Conservation (phyloP, 768 basidiomycete species). For the Panaeolus cyanescens region DNA sequence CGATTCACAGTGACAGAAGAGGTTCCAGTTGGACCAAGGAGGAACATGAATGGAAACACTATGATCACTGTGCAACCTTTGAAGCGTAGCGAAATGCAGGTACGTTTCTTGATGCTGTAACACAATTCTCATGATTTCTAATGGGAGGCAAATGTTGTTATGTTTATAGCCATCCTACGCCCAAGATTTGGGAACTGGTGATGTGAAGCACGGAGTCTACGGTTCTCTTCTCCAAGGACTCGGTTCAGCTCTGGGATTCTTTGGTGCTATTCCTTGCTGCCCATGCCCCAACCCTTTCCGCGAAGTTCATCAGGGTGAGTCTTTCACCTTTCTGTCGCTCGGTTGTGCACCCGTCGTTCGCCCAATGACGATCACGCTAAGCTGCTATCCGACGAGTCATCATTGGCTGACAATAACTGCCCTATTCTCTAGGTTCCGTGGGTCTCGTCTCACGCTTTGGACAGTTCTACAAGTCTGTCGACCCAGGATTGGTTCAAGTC, state of each 20-base stretch:
- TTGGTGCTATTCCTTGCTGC: slow-evolving; percentile 82
- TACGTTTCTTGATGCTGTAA: slow-evolving; percentile 23
- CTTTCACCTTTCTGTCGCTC: slow-evolving; percentile 1
- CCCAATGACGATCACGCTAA: neutral
- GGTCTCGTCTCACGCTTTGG: slow-evolving; percentile 93
- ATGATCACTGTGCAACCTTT: slow-evolving; percentile 84
- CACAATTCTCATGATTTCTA: neutral
- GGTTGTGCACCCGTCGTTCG: neutral
- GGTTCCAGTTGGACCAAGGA: slow-evolving; percentile 33
- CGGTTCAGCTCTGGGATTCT: slow-evolving; percentile 65
- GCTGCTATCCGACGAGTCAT: neutral
- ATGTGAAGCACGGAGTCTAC: slow-evolving; percentile 85
- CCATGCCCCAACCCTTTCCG: slow-evolving; percentile 85
- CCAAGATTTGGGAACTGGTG: slow-evolving; percentile 78
- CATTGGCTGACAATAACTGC: slow-evolving; percentile 12
- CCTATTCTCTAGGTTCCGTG: slow-evolving; percentile 63
- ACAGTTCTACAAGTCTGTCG: slow-evolving; percentile 94
- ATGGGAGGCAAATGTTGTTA: neutral
- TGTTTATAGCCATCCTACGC: slow-evolving; percentile 79
- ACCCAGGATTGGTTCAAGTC: slow-evolving; percentile 88
- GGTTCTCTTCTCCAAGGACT: slow-evolving; percentile 77
- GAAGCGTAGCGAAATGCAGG: slow-evolving; percentile 88
- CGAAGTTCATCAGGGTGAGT: slow-evolving; percentile 78
- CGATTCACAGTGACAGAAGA: slow-evolving; percentile 65
- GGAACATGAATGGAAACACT: slow-evolving; percentile 31